Evolutionary conservation across 2,329 filamentous ascomycete species (phyloP), one percentile per base, ranked within the genome.

Genomic region (Rhinocladiella similis): DNA sequence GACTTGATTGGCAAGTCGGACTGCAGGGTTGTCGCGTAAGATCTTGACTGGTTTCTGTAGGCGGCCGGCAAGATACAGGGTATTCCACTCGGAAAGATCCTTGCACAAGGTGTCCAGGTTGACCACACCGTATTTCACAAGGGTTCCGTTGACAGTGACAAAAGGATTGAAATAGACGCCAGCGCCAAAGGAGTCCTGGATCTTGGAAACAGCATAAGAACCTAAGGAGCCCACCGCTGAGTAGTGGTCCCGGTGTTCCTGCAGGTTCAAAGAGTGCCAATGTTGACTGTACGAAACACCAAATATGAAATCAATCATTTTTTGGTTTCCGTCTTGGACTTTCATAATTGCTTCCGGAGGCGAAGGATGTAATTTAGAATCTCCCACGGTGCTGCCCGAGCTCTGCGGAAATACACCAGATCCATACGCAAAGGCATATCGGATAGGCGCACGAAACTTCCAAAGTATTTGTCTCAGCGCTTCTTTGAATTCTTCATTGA

Each of bases 231-330:
- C 90, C 18, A 99, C 77, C 10, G 83, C 86, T 1, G 93, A 97
- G 75, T 99, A 99, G 73, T 99, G 94, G 67, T 95, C 83, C 6
- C 90, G 88, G 69, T 99, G 89, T 71, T 97, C 88, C 63, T 83
- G 81, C 65, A 99, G 79, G 68, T 99, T 99, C 59, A 99, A 80
- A 33, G 89, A 92, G 75, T 99, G 94, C 90, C 93, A 99, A 75
- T 99, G 94, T 70, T 99, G 89, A 1, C 89, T 91, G 72, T 96
- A 90, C 1, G 90, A 90, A 10, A 97, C 93, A 22, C 93, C 94
- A 70, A 99, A 94, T 65, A 99, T 95, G 71, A 99, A 96, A 74
- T 99, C 94, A 62, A 99, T 96, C 87, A 97, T 96, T 77, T 97
- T 97, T 12, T 91, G 91, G 1, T 86, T 86, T 27, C 90, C 90